These are phyloP conservation scores for Mycena belliarum DNA, from an alignment of 768 basidiomycete genomes.

Conservation along the genomic window DNA sequence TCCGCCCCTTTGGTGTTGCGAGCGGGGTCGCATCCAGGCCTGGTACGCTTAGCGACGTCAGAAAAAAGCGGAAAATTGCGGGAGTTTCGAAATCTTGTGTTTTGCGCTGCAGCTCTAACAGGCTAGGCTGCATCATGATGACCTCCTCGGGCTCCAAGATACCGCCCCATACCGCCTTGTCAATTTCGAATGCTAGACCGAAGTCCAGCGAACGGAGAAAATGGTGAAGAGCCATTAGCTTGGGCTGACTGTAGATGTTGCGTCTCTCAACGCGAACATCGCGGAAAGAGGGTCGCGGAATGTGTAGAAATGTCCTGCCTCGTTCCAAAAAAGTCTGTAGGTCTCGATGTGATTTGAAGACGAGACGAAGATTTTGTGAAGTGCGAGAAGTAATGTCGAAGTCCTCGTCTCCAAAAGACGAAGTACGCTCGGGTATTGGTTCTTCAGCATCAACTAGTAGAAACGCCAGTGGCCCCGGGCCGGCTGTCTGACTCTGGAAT, in stretches of 20 bases:
- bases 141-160: slow-evolving; percentile 27
- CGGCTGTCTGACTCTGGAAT: neutral
- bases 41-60: slow-evolving; percentile 12
- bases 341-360: slow-evolving; percentile 27
- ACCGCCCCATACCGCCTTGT: slow-evolving; percentile 35
- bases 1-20: slow-evolving; percentile 1
- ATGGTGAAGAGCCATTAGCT: slow-evolving; percentile 19
- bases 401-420: slow-evolving; percentile 28
- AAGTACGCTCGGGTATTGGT: slow-evolving; percentile 13
- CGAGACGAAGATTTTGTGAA: slow-evolving; percentile 31
- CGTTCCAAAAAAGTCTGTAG: slow-evolving; percentile 31
- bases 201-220: slow-evolving; percentile 32
- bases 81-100: slow-evolving; percentile 4
- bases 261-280: slow-evolving; percentile 24
- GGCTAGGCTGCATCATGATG: slow-evolving; percentile 18
- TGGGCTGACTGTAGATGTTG: slow-evolving; percentile 8
- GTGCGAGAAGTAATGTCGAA: slow-evolving; percentile 27
- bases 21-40: neutral
- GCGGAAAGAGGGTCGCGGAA: slow-evolving; percentile 9
- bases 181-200: slow-evolving; percentile 38
- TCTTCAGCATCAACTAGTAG: neutral
- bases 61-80: slow-evolving; percentile 21
- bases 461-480: too few species aligned
- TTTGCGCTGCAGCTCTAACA: slow-evolving; percentile 24
- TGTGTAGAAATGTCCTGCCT: slow-evolving; percentile 21